phyloP scores from a whole-genome alignment of 805 yeast species.

The Lipomyces sp. region DNA sequence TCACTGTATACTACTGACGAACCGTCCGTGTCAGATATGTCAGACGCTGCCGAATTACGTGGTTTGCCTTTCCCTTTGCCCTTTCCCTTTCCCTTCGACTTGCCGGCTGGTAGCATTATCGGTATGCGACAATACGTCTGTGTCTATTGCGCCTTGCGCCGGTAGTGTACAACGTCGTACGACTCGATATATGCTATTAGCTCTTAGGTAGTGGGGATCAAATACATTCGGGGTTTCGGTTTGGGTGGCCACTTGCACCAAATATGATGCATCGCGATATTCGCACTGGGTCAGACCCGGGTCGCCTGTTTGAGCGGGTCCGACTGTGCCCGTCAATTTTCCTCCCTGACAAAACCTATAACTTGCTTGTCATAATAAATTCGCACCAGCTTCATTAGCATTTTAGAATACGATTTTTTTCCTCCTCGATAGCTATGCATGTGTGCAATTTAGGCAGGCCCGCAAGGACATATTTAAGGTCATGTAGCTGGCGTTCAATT shows the following conservation, averaged over 20 bases:
- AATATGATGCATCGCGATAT: neutral
- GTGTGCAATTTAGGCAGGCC: neutral
- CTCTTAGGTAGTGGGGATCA: neutral
- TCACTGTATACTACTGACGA: slow-evolving; percentile 19
- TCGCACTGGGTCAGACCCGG: neutral
- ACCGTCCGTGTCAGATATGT: slow-evolving; percentile 17
- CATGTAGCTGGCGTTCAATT: neutral
- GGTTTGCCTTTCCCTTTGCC: slow-evolving; percentile 35
- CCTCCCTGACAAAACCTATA: no score
- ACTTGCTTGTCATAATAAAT: no score
- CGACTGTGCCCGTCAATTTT: neutral
- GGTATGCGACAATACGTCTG: neutral
- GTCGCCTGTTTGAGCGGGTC: neutral
- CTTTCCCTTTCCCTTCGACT: slow-evolving; percentile 28
- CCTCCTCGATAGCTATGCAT: neutral
- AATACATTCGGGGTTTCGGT: neutral
- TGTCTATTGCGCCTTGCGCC: neutral
- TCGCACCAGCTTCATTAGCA: neutral
- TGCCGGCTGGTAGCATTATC: slow-evolving; percentile 21
- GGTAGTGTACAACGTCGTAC: neutral
- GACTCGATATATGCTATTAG: neutral
- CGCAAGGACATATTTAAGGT: neutral
- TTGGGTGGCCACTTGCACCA: neutral
- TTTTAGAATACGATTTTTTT: no score
- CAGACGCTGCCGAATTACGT: neutral